Base-by-base conservation (phyloP, 306 rosid species). In the Begonia loranthoides region DNA sequence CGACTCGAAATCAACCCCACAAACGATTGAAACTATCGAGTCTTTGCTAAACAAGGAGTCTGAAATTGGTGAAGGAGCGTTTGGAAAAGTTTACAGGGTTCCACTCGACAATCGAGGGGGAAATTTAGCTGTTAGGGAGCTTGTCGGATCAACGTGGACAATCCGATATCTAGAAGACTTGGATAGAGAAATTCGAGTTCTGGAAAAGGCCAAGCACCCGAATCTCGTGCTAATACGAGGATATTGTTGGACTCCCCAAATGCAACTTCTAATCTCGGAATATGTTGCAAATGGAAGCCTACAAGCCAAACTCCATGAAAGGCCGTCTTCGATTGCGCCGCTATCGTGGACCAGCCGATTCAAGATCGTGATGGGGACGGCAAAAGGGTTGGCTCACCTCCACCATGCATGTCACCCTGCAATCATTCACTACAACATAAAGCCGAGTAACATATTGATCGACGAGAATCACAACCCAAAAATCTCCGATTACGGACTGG, bases 11-110 rank as follows among this genome's bases (percentile, higher is more conserved):
- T 73, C 81, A 14, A 66, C 87, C 0, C 50, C 68, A 0, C 77
- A 70, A 7, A 69, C 73, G 68, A 69, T 78, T 51, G 62, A 71
- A 50, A 73, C 58, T 52, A 87, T 82, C 1, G 85, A 72, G 34
- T 58, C 80, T 45, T 61, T 90, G 56, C 80, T 90, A 46, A 76
- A 54, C 56, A 90, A 90, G 80, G 85, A 87, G 59, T 73, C 79
- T 5, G 92, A 76, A 81, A 74, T 90, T 9, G 97, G 97, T 2
- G 85, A 66, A 33, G 95, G 97, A 54, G 87, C 78, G 6, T 90
- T 90, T 36, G 97, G 97, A 59, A 85, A 90, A 12, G 94, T 90
- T 15, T 78, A 76, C 76, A 90, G 82, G 66, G 84, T 78, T 45
- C 51, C 85, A 11, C 41, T 82, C 41, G 97, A 87, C 58, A 68